Evolutionary conservation across 2,329 filamentous ascomycete species (phyloP), one percentile per base, ranked within the genome.

Genomic region (Monilinia vaccinii-corymbosi): DNA sequence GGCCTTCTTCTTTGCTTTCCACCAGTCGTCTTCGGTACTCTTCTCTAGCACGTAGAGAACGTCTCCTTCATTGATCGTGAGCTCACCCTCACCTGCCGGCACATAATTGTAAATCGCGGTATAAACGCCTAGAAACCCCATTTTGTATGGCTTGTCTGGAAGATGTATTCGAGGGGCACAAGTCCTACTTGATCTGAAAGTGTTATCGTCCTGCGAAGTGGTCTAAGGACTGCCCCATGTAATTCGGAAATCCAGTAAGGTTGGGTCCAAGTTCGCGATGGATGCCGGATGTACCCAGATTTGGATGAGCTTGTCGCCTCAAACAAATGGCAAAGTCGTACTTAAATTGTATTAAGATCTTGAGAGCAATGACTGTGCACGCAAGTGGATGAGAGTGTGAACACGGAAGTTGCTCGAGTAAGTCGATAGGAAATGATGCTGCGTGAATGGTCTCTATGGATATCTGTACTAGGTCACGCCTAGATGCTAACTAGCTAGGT

Each of bases 81-180:
- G 81, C 81, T 97, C 93, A 66, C 88, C 88, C 70, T 90, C 87
- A 68, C 85, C 86, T 74, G 95, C 91, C 64, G 93, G 91, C 72
- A 81, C 80, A 78, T 97, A 97, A 77, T 96, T 91, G 79, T 96
- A 97, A 70, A 96, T 72, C 71, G 92, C 93, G 73, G 85, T 88
- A 78, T 90, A 96, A 67, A 97, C 85, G 69, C 91, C 92, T 70
- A 96, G 77, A 78, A 97, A 97, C 66, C 88, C 91, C 92, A 97
- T 97, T 48, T 66, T 71, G 61, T 36, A 38, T 51, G 10, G 16
- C 45, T 58, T 32, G 44, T 46, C 60, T 57, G 56, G 60, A 53
- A 61, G 50, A 32, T n/a, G 23, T 49, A 31, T 46, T 38, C 23
- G 48, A 64, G 56, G 55, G 60, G 60, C 48, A 44, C 21, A 55